These are phyloP conservation scores for Corniculantispora saksenae DNA, from an alignment of 2,329 filamentous ascomycete genomes.

Conservation along the genomic window DNA sequence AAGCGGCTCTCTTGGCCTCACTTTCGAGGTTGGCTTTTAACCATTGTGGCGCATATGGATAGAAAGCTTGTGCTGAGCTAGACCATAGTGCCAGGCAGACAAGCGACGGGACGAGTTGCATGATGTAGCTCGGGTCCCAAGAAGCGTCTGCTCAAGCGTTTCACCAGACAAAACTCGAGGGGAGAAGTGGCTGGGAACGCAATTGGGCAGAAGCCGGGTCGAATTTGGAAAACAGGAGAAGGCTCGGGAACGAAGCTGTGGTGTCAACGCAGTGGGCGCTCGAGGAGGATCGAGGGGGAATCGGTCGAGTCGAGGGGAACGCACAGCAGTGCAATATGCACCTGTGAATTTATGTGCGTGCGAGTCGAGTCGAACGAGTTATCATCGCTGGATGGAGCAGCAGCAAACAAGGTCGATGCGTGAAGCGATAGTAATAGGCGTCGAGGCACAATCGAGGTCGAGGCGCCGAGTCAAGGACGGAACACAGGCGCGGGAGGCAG, in stretches of 20 bases:
- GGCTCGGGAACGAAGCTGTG: neutral
- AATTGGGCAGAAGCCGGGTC: neutral
- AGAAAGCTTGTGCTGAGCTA: constrained; percentile 49
- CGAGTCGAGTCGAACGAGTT: neutral
- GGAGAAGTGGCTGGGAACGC: neutral
- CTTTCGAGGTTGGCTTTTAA: constrained; percentile 25
- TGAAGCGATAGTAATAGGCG: neutral
- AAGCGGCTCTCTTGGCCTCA: constrained; percentile 29
- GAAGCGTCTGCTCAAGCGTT: neutral
- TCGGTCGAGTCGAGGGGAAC: neutral
- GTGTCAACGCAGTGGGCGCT: neutral
- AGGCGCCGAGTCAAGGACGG: neutral
- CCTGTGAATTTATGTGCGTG: neutral
- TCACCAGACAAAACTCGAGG: neutral
- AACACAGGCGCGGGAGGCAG: neutral
- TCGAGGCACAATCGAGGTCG: neutral
- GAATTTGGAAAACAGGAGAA: neutral
- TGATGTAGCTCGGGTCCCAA: constrained; percentile 25
- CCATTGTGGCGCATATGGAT: constrained; percentile 45
- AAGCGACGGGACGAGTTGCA: constrained; percentile 43
- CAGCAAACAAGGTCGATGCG: neutral
- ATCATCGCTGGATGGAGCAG: constrained; percentile 4
- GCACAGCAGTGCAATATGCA: neutral
- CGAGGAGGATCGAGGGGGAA: neutral
- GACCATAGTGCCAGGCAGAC: constrained; percentile 51